Base-by-base conservation (phyloP, 2,329 filamentous ascomycete species). In the Hypoxylon sp. region DNA sequence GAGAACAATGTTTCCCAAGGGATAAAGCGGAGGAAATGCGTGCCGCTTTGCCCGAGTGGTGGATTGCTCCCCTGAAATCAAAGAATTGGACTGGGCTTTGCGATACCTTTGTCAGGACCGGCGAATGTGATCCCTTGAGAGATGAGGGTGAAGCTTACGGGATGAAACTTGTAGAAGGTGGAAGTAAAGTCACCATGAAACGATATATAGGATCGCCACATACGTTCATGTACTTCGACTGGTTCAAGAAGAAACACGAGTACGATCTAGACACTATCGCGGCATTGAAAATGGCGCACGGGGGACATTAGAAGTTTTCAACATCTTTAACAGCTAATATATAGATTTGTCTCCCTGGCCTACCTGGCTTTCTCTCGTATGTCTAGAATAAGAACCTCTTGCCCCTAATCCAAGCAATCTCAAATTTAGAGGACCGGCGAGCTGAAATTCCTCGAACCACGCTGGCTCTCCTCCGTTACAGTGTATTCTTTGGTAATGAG, bases 91-190 rank as follows among this genome's bases (percentile, higher is more conserved):
- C 33, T 52, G 77, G 73, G 6, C 69, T 79, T 11, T 80, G 75
- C 55, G 78, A 80, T 33, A 78, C 77, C 2, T 79, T 77, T 22
- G 73, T 80, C 47, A 70, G 77, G 37, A 81, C 78, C 0, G 80
- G 53, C 5, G 78, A 78, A 72, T 76, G 62, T 35, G 83, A 85
- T 68, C 82, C 83, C 1, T 70, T 86, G 58, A 77, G 84, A 2
- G 84, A 86, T 70, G 84, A 86, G 70, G 84, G 83, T 1, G 83
- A 86, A 74, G 80, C 80, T 0, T 86, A 86, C 66, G 84, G 77
- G 0, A 73, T 74, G 68, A 78, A 80, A 70, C 70, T 86, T 61
- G 74, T 83, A 9, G 78, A 81, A 66, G 75, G 77, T n/a, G 84
- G 84, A 1, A 82, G 81, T 64, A 80, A 83, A 70, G 83, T 85